These are phyloP conservation scores for Apiotrichum akiyoshidainum DNA, from an alignment of 1,284 basidiomycete genomes.

Conservation along the genomic window DNA sequence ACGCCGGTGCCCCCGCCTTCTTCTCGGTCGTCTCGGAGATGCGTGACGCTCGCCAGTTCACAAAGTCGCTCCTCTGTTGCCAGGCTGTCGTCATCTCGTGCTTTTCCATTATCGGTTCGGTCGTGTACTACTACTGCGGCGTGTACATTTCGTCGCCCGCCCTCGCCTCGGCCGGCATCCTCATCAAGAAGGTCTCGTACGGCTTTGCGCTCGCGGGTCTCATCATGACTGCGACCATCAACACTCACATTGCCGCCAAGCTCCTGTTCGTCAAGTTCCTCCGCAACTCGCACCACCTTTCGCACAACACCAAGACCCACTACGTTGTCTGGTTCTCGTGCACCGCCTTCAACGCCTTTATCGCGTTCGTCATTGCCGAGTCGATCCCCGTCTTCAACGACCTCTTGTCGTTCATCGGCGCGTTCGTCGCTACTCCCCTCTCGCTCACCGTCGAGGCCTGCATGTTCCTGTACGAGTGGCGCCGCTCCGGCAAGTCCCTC, in stretches of 20 bases:
- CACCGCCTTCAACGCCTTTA: constrained; percentile 29
- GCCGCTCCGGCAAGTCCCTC: constrained; percentile 2
- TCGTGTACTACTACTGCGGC: constrained; percentile 19
- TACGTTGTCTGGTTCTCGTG: constrained; percentile 58
- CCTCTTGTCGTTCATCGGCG: constrained; percentile 30
- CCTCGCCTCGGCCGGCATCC: constrained; percentile 44
- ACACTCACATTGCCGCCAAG: constrained; percentile 55
- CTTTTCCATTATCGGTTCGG: constrained; percentile 13
- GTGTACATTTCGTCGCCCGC: constrained; percentile 29
- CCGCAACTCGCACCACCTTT: constrained; percentile 59
- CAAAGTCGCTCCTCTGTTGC: constrained; percentile 28
- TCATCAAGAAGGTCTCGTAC: constrained; percentile 45
- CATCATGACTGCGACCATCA: constrained; percentile 33
- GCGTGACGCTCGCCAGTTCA: constrained; percentile 33
- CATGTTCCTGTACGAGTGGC: constrained; percentile 34
- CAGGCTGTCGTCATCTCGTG: constrained; percentile 27
- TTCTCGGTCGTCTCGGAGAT: constrained; percentile 45
- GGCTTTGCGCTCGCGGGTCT: constrained; percentile 43
- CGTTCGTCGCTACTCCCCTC: constrained; percentile 22
- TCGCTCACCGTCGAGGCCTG: constrained; percentile 20
- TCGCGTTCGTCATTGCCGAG: constrained; percentile 21
- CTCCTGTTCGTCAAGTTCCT: constrained; percentile 62
- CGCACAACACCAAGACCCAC: constrained; percentile 59
- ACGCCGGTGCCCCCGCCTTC: constrained; percentile 33
- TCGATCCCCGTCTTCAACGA: constrained; percentile 27